phyloP scores from a whole-genome alignment of 2,329 filamentous ascomycete species.

The Pestalotiopsis sp. region DNA sequence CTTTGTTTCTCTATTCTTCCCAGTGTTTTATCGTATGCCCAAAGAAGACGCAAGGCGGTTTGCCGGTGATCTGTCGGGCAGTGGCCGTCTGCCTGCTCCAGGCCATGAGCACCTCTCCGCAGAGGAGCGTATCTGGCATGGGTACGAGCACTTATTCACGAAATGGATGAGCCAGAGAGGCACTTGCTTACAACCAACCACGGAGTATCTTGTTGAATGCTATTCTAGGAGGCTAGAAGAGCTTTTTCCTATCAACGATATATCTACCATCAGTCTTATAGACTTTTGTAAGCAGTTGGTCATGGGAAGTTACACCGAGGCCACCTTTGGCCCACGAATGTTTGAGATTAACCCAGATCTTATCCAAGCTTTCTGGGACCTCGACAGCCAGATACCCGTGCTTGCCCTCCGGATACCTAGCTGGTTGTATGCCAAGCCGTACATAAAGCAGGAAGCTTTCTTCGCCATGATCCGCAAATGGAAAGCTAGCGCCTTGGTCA shows the following conservation, averaged over 20 bases:
- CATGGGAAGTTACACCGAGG: constrained; percentile 13
- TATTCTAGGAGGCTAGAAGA: neutral
- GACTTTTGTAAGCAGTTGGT: constrained; percentile 19
- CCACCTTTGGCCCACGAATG: constrained; percentile 26
- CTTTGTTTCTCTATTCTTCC: neutral
- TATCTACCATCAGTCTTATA: constrained; percentile 23
- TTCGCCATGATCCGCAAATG: constrained; percentile 17
- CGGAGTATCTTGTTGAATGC: neutral
- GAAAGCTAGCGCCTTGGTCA: constrained; percentile 16
- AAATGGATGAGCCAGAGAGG: constrained; percentile 1
- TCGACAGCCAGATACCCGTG: constrained; percentile 23
- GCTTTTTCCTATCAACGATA: constrained; percentile 17
- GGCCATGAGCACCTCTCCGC: constrained; percentile 16
- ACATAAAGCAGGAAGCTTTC: constrained; percentile 21
- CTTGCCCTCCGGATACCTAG: constrained; percentile 26
- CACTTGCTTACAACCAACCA: neutral
- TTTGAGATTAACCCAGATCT: constrained; percentile 28
- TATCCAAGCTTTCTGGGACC: constrained; percentile 27
- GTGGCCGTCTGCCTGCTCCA: constrained; percentile 4
- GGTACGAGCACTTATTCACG: neutral
- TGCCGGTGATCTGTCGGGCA: constrained; percentile 19
- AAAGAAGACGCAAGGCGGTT: constrained; percentile 19
- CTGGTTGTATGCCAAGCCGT: constrained; percentile 23
- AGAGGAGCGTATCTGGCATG: constrained; percentile 20
- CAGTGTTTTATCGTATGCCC: constrained; percentile 6